These are phyloP conservation scores for Paramyrothecium roridum DNA, from an alignment of 2,329 filamentous ascomycete genomes.

Conservation along the genomic window DNA sequence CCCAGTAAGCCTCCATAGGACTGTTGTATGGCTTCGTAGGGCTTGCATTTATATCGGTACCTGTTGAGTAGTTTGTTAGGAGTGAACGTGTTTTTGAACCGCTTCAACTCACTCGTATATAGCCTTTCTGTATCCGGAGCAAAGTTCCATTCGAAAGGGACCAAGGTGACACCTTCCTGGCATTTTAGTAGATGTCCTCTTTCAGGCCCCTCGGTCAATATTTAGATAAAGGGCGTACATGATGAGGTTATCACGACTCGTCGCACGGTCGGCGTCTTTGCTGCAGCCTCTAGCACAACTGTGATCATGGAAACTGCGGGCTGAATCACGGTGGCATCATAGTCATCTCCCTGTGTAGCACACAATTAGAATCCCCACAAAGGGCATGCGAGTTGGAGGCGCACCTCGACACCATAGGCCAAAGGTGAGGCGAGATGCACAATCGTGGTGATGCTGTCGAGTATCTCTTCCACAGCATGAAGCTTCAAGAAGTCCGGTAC, in stretches of 20 bases:
- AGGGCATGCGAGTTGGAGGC: too few relatives aligned
- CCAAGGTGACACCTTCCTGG: constrained; percentile 6
- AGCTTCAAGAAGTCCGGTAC: constrained; percentile 5
- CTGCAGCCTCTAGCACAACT: constrained; percentile 6
- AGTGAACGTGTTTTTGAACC: background rate
- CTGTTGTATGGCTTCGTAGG: constrained; percentile 1
- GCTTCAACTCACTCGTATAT: constrained; percentile 6
- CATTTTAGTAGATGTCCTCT: too few relatives aligned
- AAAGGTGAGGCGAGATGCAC: constrained; percentile 10
- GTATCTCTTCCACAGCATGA: background rate
- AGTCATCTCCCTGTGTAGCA: constrained; percentile 4
- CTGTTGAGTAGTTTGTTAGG: background rate
- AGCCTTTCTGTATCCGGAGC: constrained; percentile 7
- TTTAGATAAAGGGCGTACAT: constrained; percentile 1
- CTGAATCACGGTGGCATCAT: constrained; percentile 3
- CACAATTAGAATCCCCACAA: background rate
- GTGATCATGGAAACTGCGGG: constrained; percentile 8
- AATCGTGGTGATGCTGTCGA: constrained; percentile 8
- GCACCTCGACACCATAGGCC: constrained; percentile 6
- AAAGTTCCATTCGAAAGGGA: constrained; percentile 9
- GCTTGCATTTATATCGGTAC: constrained; percentile 4
- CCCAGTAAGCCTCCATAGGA: constrained; percentile 12
- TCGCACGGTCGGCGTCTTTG: constrained; percentile 2
- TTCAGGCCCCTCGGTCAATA: background rate
- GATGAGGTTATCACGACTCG: constrained; percentile 13